phyloP scores from a whole-genome alignment of 306 rosid species.

The Malus fusca region DNA sequence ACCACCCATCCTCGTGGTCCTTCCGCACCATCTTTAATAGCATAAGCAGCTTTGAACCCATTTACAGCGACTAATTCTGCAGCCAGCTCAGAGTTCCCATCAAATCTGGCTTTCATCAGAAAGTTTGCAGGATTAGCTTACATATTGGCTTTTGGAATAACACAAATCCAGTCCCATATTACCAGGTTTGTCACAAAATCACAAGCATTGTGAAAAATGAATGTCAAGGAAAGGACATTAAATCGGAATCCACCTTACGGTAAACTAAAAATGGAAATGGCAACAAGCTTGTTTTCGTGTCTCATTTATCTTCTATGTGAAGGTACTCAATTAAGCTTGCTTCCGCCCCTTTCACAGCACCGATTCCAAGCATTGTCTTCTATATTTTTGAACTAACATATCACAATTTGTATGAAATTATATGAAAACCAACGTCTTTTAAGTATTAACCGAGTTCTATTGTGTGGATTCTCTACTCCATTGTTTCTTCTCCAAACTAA shows the following conservation, averaged over 20 bases:
- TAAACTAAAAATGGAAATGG: background rate
- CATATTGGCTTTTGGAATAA: slow-evolving; percentile 12
- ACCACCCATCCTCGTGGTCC: slow-evolving; percentile 98
- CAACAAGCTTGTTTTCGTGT: background rate
- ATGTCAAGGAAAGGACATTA: background rate
- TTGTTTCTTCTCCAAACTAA: background rate
- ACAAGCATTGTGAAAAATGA: background rate
- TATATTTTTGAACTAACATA: background rate
- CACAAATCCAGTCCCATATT: background rate
- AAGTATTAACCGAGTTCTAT: background rate
- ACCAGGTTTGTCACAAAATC: background rate
- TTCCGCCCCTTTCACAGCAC: background rate
- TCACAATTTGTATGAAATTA: background rate
- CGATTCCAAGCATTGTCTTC: background rate
- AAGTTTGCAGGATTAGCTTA: slow-evolving; percentile 46
- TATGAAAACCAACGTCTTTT: background rate
- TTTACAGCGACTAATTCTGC: slow-evolving; percentile 81
- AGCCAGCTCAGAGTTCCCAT: slow-evolving; percentile 89
- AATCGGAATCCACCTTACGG: background rate
- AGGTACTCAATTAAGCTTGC: background rate
- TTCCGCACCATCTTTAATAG: slow-evolving; percentile 90
- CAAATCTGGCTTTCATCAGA: slow-evolving; percentile 94
- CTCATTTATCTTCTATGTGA: background rate
- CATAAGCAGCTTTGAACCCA: slow-evolving; percentile 92
- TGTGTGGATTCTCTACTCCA: background rate